Base-by-base conservation (phyloP, 2,329 filamentous ascomycete species). In the Neocatenulostroma microsporum region DNA sequence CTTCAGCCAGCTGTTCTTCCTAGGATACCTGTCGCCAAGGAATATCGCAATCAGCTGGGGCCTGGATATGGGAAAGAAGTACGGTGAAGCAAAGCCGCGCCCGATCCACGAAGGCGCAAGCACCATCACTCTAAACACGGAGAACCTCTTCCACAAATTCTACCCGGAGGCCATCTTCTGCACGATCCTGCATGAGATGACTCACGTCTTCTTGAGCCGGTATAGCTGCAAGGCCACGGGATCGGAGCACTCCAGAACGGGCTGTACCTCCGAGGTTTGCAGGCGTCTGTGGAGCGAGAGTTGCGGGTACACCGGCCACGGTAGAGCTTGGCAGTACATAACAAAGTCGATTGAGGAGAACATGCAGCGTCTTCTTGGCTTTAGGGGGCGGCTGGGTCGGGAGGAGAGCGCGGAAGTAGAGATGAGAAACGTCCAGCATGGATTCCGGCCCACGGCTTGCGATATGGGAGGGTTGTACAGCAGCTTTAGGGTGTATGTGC, bases 121-220 rank as follows among this genome's bases (percentile, higher is more conserved):
- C 6, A 21, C 18, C 6, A 33, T 33, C 30, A 14, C 6, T 5
- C 12, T 33, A 4, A 33, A 33, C 30, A 12, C 18, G 19, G 12
- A 33, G 30, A 21, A 5, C 5, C 6, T 4, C 10, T n/a, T 9
- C 5, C 30, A 33, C 18, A 21, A 21, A n/a, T 14, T 23, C 5
- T 5, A n/a, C n/a, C 30, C 30, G 6, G 13, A 7, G 9, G 18
- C 21, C 4, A 17, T 34, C 6, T 14, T 34, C 13, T 34, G 32
- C 18, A 34, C 32, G 5, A 25, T 34, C 14, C 18, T 34, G 13
- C 32, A 34, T 18, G 32, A 34, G 21, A 34, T 34, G 32, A 18
- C 21, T 14, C 32, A 34, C 23, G 9, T 9, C 32, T 33, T 21
- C 20, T 14, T 33, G 7, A 18, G 30, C 4, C 14, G 11, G 20